phyloP scores from a whole-genome alignment of 78 protist genomes.

The Dictyostelium intermedium region DNA sequence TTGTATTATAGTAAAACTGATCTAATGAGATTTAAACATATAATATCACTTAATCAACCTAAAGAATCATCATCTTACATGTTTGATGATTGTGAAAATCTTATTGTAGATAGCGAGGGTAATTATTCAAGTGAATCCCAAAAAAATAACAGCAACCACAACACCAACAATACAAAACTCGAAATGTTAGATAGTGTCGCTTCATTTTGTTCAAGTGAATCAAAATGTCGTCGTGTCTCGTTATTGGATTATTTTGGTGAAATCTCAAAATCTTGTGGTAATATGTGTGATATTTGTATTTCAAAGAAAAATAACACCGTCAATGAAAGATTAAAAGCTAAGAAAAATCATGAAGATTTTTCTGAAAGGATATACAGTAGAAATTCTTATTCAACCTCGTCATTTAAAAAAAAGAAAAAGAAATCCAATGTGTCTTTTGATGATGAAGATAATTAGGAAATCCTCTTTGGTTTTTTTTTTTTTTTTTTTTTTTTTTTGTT shows the following conservation, averaged over 20 bases:
- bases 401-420: neutral
- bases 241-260: conserved; percentile 50
- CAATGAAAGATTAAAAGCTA: neutral
- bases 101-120: neutral
- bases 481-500: too few relatives aligned
- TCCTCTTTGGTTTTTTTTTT: too few relatives aligned
- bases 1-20: conserved; percentile 24
- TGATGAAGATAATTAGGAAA: neutral
- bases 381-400: neutral
- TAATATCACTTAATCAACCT: neutral
- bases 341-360: neutral
- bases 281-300: conserved; percentile 31
- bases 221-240: conserved; percentile 7
- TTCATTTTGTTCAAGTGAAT: neutral
- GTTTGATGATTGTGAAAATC: neutral
- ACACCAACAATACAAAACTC: neutral
- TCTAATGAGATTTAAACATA: neutral
- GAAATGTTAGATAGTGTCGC: conserved; percentile 21
- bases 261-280: conserved; percentile 22
- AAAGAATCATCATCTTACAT: too few relatives aligned
- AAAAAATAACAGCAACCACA: neutral
- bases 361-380: neutral
- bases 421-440: neutral
- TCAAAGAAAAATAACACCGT: neutral
- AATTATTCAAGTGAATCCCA: neutral